Conservation (phyloP, 2,329 filamentous ascomycete genomes). For the Arthrinium puccinioides region DNA sequence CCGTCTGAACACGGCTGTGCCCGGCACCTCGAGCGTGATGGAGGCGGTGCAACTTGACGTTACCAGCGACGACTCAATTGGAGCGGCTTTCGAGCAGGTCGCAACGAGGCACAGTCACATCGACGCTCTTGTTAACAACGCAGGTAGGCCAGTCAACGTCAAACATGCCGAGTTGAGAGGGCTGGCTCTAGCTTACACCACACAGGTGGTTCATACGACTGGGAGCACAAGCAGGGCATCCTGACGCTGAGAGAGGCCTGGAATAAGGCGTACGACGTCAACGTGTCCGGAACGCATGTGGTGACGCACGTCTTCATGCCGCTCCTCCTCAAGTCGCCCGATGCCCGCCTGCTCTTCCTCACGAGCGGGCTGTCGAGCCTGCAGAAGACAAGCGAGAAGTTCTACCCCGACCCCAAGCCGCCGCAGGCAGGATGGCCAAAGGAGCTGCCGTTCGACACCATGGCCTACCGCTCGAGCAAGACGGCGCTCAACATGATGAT, state of each 20-base stretch:
- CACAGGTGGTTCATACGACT: slow-evolving; percentile 40
- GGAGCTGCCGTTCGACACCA: slow-evolving; percentile 2
- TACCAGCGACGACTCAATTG: slow-evolving; percentile 44
- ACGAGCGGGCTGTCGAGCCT: slow-evolving; percentile 32
- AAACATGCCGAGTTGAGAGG: too few species aligned
- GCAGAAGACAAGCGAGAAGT: slow-evolving; percentile 13
- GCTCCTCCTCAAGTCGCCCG: slow-evolving; percentile 34
- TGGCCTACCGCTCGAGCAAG: slow-evolving; percentile 30
- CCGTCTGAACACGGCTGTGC: slow-evolving; percentile 30
- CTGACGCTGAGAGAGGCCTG: slow-evolving; percentile 29
- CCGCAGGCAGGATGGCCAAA: slow-evolving; percentile 3
- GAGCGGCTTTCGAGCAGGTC: slow-evolving; percentile 34
- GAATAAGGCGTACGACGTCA: slow-evolving; percentile 40
- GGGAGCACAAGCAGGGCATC: slow-evolving; percentile 15
- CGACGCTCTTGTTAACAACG: slow-evolving; percentile 52
- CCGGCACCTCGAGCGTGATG: slow-evolving; percentile 22
- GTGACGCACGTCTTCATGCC: slow-evolving; percentile 32
- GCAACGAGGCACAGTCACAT: slow-evolving; percentile 31
- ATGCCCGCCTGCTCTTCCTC: slow-evolving; percentile 41
- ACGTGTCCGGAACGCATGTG: slow-evolving; percentile 37
- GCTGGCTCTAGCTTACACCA: too few species aligned
- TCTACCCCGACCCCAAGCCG: slow-evolving; percentile 22
- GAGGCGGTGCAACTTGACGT: slow-evolving; percentile 43
- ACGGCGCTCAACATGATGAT: slow-evolving; percentile 40
- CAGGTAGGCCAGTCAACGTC: too few species aligned